These are phyloP conservation scores for Diaporthe ampelina DNA, from an alignment of 2,329 filamentous ascomycete genomes.

Conservation along the genomic window DNA sequence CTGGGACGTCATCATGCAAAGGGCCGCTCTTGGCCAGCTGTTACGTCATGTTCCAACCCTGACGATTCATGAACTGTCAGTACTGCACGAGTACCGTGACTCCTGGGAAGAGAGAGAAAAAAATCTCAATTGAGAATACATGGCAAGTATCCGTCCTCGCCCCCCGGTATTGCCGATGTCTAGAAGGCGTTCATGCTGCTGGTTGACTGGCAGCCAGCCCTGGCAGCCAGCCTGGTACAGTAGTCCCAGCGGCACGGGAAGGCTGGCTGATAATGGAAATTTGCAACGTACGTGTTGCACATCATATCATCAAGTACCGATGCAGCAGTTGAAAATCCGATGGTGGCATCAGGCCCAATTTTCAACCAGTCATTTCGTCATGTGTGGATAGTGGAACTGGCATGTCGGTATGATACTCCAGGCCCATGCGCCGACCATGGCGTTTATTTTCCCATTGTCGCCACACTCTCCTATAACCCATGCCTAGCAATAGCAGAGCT, in stretches of 20 bases:
- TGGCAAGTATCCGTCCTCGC: too few relatives aligned
- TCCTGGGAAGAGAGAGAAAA: neutral
- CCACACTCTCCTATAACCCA: neutral
- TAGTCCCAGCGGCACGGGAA: too few relatives aligned
- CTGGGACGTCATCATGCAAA: constrained; percentile 19
- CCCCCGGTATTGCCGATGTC: too few relatives aligned
- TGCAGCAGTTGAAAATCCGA: neutral
- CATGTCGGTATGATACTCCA: neutral
- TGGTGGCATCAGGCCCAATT: constrained; percentile 2
- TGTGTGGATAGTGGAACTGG: constrained; percentile 3
- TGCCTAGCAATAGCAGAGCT: neutral
- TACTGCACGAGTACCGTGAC: neutral
- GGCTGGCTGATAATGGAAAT: neutral
- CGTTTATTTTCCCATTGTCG: neutral
- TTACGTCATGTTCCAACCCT: constrained; percentile 1
- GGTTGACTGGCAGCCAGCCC: too few relatives aligned
- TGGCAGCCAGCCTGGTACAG: too few relatives aligned
- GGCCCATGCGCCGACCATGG: neutral
- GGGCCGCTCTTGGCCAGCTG: neutral
- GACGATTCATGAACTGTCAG: constrained; percentile 6
- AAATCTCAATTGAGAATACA: too few relatives aligned
- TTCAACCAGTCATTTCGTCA: constrained; percentile 11
- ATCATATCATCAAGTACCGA: neutral
- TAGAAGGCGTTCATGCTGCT: neutral
- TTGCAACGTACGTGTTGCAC: neutral